Percentiles rank a stretch among this genome's conserved stretches.
These are phyloP conservation scores for Boletus tomentosulus DNA, from an alignment of 768 basidiomycete species.

Conservation along the genomic window DNA sequence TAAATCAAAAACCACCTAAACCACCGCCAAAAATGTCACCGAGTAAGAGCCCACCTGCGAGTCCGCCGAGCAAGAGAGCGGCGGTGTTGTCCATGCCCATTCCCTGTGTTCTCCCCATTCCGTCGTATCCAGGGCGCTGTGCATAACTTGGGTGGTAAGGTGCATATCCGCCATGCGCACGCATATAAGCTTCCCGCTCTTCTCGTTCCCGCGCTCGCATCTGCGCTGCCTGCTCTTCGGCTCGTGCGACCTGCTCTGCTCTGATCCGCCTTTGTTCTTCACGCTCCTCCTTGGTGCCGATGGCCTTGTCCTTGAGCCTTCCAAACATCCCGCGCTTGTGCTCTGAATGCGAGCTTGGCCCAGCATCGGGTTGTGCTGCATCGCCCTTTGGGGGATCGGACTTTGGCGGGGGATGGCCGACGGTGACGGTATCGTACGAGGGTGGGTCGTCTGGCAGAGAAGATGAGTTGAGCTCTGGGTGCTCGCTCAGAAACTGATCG, in stretches of 20 bases:
- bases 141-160: constrained; percentile 25
- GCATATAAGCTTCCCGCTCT: constrained; percentile 35
- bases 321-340: constrained; percentile 53
- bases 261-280: constrained; percentile 38
- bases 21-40: constrained; percentile 44
- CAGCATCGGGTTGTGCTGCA: not conserved
- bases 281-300: constrained; percentile 62
- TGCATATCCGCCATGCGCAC: constrained; percentile 31
- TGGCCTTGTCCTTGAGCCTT: constrained; percentile 59
- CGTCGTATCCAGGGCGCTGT: not conserved
- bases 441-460: constrained; percentile 19
- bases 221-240: constrained; percentile 16
- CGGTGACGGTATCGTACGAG: constrained; percentile 22
- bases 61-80: constrained; percentile 35
- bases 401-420: constrained; percentile 29
- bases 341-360: constrained; percentile 7
- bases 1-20: constrained; percentile 36
- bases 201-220: constrained; percentile 18
- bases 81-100: constrained; percentile 7
- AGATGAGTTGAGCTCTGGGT: constrained; percentile 42
- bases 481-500: constrained; percentile 53
- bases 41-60: constrained; percentile 48
- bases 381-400: not conserved
- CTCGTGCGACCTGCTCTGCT: constrained; percentile 28
- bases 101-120: not conserved